Conservation (phyloP, 1,139 yeast species). For the Yamadazyma siamensis region DNA sequence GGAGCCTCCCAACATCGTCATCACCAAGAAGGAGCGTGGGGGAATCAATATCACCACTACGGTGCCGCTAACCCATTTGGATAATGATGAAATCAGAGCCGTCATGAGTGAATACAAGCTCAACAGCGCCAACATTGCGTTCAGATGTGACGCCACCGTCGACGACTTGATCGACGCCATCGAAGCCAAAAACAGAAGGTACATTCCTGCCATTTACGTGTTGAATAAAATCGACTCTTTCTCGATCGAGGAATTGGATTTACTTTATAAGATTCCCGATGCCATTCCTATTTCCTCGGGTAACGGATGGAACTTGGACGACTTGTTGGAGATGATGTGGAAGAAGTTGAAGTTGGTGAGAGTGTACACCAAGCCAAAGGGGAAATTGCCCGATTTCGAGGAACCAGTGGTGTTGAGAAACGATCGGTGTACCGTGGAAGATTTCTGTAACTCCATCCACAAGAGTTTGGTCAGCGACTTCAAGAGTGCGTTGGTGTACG, state of each 20-base stretch:
- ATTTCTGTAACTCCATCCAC: constrained; percentile 95
- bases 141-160: constrained; percentile 95
- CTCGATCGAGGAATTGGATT: constrained; percentile 87
- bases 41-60: constrained; percentile 93
- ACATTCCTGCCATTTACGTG: constrained; percentile 92
- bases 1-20: constrained; percentile 85
- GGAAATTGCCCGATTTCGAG: constrained; percentile 84
- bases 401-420: constrained; percentile 91
- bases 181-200: constrained; percentile 84
- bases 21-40: constrained; percentile 92
- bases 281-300: constrained; percentile 97
- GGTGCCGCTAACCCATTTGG: constrained; percentile 86
- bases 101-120: constrained; percentile 94
- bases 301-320: constrained; percentile 95
- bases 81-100: constrained; percentile 89
- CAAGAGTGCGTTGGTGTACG: constrained; percentile 86
- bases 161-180: constrained; percentile 94
- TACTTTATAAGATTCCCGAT: constrained; percentile 86
- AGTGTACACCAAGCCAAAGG: constrained; percentile 96
- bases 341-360: constrained; percentile 81
- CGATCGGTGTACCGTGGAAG: constrained; percentile 83
- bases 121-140: constrained; percentile 94
- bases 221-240: constrained; percentile 94
- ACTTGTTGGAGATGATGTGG: constrained; percentile 94
- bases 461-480: constrained; percentile 91